Conservation (phyloP, 2,329 filamentous ascomycete genomes). For the Fusarium protoensiforme region DNA sequence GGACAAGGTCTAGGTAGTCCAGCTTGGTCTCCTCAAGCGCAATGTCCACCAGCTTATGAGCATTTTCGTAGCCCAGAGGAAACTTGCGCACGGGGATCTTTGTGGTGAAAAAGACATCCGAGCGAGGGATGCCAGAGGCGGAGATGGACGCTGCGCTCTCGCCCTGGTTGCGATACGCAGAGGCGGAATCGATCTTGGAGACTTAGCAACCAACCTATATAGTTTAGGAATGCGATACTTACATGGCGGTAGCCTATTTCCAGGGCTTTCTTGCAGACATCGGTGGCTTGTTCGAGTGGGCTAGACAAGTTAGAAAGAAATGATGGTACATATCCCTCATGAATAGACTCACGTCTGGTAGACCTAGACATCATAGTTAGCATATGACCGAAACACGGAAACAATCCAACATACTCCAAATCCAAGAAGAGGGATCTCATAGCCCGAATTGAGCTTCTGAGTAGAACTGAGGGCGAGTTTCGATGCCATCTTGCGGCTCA, state of each 20-base stretch:
- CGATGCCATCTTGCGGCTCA: slow-evolving; percentile 56
- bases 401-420: slow-evolving; percentile 59
- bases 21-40: slow-evolving; percentile 72
- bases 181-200: slow-evolving; percentile 63
- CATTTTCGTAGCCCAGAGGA: slow-evolving; percentile 67
- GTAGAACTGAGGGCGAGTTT: slow-evolving; percentile 58
- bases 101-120: slow-evolving; percentile 66
- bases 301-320: slow-evolving; percentile 35
- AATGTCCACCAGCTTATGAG: slow-evolving; percentile 71
- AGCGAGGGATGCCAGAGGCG: slow-evolving; percentile 54
- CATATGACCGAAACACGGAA: not conserved
- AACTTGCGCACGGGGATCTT: slow-evolving; percentile 59
- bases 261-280: slow-evolving; percentile 58
- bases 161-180: slow-evolving; percentile 63
- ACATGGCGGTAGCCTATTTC: slow-evolving; percentile 65
- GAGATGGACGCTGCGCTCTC: slow-evolving; percentile 59
- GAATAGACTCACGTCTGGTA: slow-evolving; percentile 60
- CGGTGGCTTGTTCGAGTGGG: slow-evolving; percentile 46
- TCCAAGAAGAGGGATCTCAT: slow-evolving; percentile 63
- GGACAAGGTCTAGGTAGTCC: slow-evolving; percentile 74
- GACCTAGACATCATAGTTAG: slow-evolving; percentile 51
- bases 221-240: slow-evolving; percentile 15
- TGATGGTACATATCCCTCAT: not conserved
- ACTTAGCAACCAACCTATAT: not conserved
- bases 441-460: slow-evolving; percentile 65